Conservation (phyloP, 768 basidiomycete genomes). For the Macrocybe gigantea region DNA sequence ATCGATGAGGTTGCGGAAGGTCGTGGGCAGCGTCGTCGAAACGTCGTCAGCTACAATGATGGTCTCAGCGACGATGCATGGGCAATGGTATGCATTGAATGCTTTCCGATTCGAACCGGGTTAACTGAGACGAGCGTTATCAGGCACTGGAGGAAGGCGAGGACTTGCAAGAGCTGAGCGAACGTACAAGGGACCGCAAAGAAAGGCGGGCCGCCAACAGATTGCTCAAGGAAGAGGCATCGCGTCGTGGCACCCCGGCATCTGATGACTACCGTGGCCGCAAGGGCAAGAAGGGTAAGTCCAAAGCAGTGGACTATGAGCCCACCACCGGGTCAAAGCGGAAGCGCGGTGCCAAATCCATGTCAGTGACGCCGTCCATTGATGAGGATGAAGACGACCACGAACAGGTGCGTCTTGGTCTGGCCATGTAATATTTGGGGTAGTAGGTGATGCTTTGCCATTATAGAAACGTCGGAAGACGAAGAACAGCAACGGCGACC, state of each 20-base stretch:
- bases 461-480: slow-evolving; percentile 82
- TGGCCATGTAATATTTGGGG: not conserved
- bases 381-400: slow-evolving; percentile 77
- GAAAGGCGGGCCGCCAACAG: slow-evolving; percentile 58
- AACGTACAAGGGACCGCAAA: slow-evolving; percentile 59
- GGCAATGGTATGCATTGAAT: slow-evolving; percentile 53
- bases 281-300: slow-evolving; percentile 62
- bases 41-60: slow-evolving; percentile 88
- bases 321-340: slow-evolving; percentile 56
- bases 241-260: slow-evolving; percentile 58
- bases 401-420: slow-evolving; percentile 44
- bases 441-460: not conserved
- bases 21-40: slow-evolving; percentile 79
- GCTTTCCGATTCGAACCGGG: slow-evolving; percentile 1
- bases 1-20: slow-evolving; percentile 68
- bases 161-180: slow-evolving; percentile 68
- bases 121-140: slow-evolving; percentile 3
- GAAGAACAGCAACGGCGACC: slow-evolving; percentile 43
- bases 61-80: slow-evolving; percentile 93
- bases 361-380: slow-evolving; percentile 72
- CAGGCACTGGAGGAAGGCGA: slow-evolving; percentile 80
- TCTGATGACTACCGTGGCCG: slow-evolving; percentile 57
- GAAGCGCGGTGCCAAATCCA: slow-evolving; percentile 68
- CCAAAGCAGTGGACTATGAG: slow-evolving; percentile 47
- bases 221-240: slow-evolving; percentile 54